Base-by-base conservation (phyloP, 1,284 basidiomycete species). In the Papiliotrema laurentii region DNA sequence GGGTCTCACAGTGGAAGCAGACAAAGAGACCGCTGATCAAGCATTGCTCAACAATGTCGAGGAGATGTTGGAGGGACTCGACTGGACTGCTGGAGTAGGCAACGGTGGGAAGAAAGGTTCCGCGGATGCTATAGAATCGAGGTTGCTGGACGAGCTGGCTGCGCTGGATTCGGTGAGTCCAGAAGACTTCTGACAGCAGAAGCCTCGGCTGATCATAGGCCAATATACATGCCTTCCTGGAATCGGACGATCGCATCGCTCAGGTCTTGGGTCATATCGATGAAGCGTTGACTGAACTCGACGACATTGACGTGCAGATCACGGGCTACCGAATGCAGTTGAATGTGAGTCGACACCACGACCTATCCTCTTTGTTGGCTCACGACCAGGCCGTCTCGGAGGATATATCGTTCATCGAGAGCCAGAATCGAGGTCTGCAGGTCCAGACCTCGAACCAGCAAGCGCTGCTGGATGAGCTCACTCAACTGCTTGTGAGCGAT, bases 61-160 rank as follows among this genome's bases (percentile, higher is more conserved):
- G 68, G 96, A 98, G 69, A 93, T 99, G 89, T 79, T 98, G 10
- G 94, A 98, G 65, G 93, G 93, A 0, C 94, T 97, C 66, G 94
- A 98, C 69, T 97, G 90, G 91, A 83, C 86, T 0, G 86, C 56
- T 80, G 56, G 60, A 7, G 51, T 58, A 5, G 54, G 53, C 27
- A 33, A 43, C 24, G 51, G 50, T 2, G 57, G 52, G n/a, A 67
- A 65, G 54, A 70, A 80, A 59, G 85, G 86, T n/a, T 82, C 86
- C 5, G 87, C 87, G 27, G 90, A 93, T 66, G 79, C 90, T 52
- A 90, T 94, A 53, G 89, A 94, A 70, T 85, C 86, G 18, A 78
- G 90, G 54, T 72, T 97, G 36, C 67, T 89, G 42, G 88, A 92
- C 56, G 92, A 97, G 63, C 75, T 97, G 36, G 81, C 84, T 75